Percentiles rank a stretch among this genome's conserved stretches.
Conservation (phyloP, 2,329 filamentous ascomycete species). For the Cyanodermella asteris region DNA sequence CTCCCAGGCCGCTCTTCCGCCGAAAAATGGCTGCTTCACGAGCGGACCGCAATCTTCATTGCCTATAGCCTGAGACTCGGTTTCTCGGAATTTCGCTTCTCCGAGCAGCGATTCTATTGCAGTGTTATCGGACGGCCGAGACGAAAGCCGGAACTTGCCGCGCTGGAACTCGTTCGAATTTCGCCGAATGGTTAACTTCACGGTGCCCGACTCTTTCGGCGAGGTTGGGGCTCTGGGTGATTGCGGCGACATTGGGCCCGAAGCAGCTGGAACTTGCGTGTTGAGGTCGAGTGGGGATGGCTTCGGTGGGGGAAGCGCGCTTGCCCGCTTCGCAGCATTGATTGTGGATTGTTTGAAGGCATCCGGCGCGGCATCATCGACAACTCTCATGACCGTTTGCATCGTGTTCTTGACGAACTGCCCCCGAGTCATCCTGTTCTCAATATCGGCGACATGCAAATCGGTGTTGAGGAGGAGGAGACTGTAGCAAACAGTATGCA, state of each 20-base stretch:
- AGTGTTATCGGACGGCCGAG: conserved; percentile 7
- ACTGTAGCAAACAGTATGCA: conserved; percentile 94
- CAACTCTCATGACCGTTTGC: conserved; percentile 60
- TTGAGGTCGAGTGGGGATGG: background rate
- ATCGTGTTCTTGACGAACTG: conserved; percentile 96
- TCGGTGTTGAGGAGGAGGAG: conserved; percentile 91
- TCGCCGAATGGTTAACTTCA: no score
- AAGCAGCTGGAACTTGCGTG: no score
- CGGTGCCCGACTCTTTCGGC: conserved; percentile 4
- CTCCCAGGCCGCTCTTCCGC: conserved; percentile 63
- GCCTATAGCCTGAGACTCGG: no score
- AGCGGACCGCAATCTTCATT: conserved; percentile 48
- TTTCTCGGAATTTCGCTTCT: no score
- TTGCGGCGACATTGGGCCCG: conserved; percentile 1
- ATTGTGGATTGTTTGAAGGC: conserved; percentile 34
- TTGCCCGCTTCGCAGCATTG: conserved; percentile 1
- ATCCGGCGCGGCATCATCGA: conserved; percentile 48
- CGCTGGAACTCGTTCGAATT: conserved; percentile 12
- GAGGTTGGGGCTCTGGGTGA: conserved; percentile 4
- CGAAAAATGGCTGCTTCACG: conserved; percentile 55
- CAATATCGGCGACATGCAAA: conserved; percentile 82
- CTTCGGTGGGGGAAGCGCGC: conserved; percentile 4
- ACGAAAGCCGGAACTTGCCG: conserved; percentile 6
- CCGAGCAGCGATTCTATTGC: background rate
- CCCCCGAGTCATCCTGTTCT: conserved; percentile 81